Evolutionary conservation across 495 filamentous ascomycete species (phyloP).

Genomic region (Podospora appendiculata): DNA sequence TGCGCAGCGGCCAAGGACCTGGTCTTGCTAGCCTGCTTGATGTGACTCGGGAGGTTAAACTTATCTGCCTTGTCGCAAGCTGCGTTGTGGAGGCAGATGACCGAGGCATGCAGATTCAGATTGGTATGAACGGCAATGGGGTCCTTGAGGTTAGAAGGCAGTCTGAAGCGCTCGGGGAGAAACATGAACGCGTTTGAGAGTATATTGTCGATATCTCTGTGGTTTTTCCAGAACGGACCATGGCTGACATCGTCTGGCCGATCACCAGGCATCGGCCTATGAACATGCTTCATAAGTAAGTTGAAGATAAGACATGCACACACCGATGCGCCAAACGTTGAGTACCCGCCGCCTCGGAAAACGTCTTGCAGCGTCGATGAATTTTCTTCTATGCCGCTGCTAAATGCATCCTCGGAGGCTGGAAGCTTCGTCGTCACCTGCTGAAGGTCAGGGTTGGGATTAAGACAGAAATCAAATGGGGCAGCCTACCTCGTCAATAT

Average conservation of each 20-base stretch:
- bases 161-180: constrained; percentile 31
- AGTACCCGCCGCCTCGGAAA: constrained; percentile 29
- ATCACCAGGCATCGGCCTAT: constrained; percentile 31
- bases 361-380: constrained; percentile 25
- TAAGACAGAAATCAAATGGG: neutral
- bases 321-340: constrained; percentile 30
- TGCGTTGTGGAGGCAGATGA: constrained; percentile 37
- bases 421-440: constrained; percentile 41
- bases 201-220: constrained; percentile 38
- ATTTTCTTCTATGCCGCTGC: constrained; percentile 23
- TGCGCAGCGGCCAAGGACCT: constrained; percentile 29
- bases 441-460: no score
- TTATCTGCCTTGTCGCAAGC: constrained; percentile 34
- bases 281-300: constrained; percentile 32
- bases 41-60: constrained; percentile 20
- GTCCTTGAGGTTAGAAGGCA: constrained; percentile 30
- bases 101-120: constrained; percentile 34
- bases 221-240: constrained; percentile 37
- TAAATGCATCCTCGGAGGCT: constrained; percentile 34
- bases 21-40: constrained; percentile 23
- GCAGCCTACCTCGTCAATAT: constrained; percentile 26
- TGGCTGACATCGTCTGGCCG: constrained; percentile 28
- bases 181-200: constrained; percentile 40
- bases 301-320: constrained; percentile 34
- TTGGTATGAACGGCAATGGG: constrained; percentile 33